Conservation (phyloP, 441 rosid species). For the Lepidium campestre region DNA sequence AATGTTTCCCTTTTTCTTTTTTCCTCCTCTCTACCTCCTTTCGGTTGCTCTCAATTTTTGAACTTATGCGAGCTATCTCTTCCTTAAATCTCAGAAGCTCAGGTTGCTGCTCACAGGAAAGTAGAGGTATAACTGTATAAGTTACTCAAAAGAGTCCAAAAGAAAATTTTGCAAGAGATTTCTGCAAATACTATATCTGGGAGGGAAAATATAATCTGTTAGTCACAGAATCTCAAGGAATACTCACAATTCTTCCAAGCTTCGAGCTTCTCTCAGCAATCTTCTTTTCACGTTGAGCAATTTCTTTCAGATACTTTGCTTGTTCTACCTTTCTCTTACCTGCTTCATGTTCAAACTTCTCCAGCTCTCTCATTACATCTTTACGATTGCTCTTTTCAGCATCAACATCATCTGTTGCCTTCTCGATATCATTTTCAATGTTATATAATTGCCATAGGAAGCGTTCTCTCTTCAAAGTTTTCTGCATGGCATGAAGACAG, state of each 20-base stretch:
- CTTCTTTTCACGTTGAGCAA: constrained; percentile 71
- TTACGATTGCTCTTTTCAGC: constrained; percentile 57
- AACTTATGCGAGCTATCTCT: constrained; percentile 74
- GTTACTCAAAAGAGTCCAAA: constrained; percentile 6
- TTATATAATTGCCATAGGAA: constrained; percentile 81
- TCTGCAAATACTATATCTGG: not conserved
- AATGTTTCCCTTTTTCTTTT: constrained; percentile 73
- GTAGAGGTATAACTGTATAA: constrained; percentile 19
- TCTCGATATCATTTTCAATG: constrained; percentile 69
- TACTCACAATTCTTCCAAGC: constrained; percentile 76
- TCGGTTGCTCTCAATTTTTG: constrained; percentile 75
- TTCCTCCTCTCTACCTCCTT: constrained; percentile 80
- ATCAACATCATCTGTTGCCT: constrained; percentile 60
- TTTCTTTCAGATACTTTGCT: constrained; percentile 75
- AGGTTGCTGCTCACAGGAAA: constrained; percentile 61
- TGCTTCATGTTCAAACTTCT: constrained; percentile 60
- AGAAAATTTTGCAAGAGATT: not conserved
- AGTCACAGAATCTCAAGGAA: constrained; percentile 11
- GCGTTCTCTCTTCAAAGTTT: constrained; percentile 80
- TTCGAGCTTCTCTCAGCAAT: constrained; percentile 68
- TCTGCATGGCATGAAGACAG: constrained; percentile 39
- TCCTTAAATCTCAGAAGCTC: constrained; percentile 86
- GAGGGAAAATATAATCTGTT: not conserved
- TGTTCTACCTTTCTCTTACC: constrained; percentile 69
- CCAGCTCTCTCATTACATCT: constrained; percentile 64